Evolutionary conservation across 176 grass and related monocot genomes (phyloP).

Genomic region (Puccinellia tenuiflora): DNA sequence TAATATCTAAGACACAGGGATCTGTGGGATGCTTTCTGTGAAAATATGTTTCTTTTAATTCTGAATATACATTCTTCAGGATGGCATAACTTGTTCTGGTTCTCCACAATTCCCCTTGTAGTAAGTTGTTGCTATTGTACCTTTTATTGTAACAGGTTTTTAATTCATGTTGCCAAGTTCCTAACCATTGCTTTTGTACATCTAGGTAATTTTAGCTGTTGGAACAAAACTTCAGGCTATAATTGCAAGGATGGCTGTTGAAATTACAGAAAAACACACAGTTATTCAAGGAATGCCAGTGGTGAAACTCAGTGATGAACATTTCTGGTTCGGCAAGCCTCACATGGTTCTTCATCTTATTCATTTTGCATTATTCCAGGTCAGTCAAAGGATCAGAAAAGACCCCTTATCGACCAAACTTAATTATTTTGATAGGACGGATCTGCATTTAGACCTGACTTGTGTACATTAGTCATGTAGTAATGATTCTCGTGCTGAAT

Average conservation of each 20-base stretch:
- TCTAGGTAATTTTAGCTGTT: slow-evolving; percentile 73
- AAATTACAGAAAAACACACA: slow-evolving; percentile 70
- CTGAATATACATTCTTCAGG: slow-evolving; percentile 45
- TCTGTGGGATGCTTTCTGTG: neutral
- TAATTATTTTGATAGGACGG: neutral
- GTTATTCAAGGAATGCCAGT: slow-evolving; percentile 91
- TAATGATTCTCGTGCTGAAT: neutral
- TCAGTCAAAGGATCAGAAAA: slow-evolving; percentile 15
- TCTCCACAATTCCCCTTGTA: slow-evolving; percentile 61
- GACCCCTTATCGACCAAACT: neutral
- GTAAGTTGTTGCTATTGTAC: slow-evolving; percentile 42
- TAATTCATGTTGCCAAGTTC: neutral
- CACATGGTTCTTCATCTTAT: slow-evolving; percentile 71
- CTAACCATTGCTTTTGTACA: neutral
- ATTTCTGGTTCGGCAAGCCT: slow-evolving; percentile 87
- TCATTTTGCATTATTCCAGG: slow-evolving; percentile 82
- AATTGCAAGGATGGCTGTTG: slow-evolving; percentile 75
- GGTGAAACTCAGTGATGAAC: slow-evolving; percentile 69
- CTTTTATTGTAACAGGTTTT: neutral
- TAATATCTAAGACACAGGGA: neutral
- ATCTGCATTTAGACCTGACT: neutral
- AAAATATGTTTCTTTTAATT: neutral
- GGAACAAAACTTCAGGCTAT: slow-evolving; percentile 93
- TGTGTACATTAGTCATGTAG: neutral
- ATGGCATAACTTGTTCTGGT: slow-evolving; percentile 61